Conservation (phyloP, 2,329 filamentous ascomycete species). For the Periconia sp. region DNA sequence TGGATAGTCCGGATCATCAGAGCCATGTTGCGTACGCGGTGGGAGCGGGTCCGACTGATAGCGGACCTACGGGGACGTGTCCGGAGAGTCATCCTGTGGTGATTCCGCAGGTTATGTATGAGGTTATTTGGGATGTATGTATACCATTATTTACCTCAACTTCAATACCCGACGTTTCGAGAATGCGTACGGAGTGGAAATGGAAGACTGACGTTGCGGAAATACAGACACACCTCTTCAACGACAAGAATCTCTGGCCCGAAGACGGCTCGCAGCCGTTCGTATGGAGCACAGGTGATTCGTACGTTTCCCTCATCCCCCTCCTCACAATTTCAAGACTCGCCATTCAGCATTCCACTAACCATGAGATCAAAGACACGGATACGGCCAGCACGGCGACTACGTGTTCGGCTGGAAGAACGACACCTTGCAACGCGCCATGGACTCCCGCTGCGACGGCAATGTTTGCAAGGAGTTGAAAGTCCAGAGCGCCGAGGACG, state of each 20-base stretch:
- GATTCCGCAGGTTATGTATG: slow-evolving; percentile 35
- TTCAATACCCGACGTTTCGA: neutral
- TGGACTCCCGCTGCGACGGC: slow-evolving; percentile 27
- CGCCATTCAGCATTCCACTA: neutral
- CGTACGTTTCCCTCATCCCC: slow-evolving; percentile 21
- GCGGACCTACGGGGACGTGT: slow-evolving; percentile 29
- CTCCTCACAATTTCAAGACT: neutral
- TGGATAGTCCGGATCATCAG: slow-evolving; percentile 60
- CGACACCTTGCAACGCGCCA: slow-evolving; percentile 30
- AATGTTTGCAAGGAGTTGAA: slow-evolving; percentile 24
- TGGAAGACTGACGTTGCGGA: neutral
- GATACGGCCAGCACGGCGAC: slow-evolving; percentile 29
- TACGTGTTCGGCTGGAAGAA: slow-evolving; percentile 37
- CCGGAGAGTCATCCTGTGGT: slow-evolving; percentile 27
- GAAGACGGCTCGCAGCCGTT: slow-evolving; percentile 26
- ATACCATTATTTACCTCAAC: slow-evolving; percentile 1
- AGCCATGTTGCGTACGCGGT: slow-evolving; percentile 62
- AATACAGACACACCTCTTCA: slow-evolving; percentile 21
- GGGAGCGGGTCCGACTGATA: slow-evolving; percentile 18
- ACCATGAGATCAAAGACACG: neutral
- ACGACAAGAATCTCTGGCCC: slow-evolving; percentile 19
- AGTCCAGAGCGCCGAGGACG: slow-evolving; percentile 12
- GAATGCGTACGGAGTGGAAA: neutral
- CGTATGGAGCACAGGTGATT: slow-evolving; percentile 29
- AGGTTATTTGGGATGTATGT: slow-evolving; percentile 31